A percentile compares a stretch with the other conserved stretches of the same genome.
These are phyloP conservation scores for Ganoderma lucidum DNA, from an alignment of 1,284 basidiomycete genomes.

Conservation along the genomic window DNA sequence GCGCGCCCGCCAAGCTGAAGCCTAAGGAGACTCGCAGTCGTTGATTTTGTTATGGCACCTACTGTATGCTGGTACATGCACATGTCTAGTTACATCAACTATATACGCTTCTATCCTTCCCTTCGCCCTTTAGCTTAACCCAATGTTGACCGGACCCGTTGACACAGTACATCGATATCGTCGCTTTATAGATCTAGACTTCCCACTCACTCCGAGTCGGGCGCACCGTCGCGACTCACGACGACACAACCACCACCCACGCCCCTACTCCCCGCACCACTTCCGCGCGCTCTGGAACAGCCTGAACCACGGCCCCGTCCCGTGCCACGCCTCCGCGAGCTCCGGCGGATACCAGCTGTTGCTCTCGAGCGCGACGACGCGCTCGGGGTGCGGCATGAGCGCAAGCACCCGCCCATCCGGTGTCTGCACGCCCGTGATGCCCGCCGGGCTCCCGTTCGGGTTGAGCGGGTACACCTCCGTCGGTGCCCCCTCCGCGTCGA, in stretches of 20 bases:
- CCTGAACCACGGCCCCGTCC: slow-evolving; percentile 92
- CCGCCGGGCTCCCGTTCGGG: slow-evolving; percentile 92
- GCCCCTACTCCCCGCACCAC: slow-evolving; percentile 52
- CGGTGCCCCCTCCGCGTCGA: slow-evolving; percentile 71
- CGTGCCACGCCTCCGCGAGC: slow-evolving; percentile 66
- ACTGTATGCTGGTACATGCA: too few species aligned
- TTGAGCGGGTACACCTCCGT: slow-evolving; percentile 91
- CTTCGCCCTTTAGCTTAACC: neutral
- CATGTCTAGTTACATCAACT: neutral
- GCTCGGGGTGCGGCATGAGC: slow-evolving; percentile 96
- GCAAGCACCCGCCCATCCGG: slow-evolving; percentile 89
- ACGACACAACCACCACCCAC: too few species aligned
- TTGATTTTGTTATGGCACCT: too few species aligned
- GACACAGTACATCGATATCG: too few species aligned
- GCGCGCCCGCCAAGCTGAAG: too few species aligned
- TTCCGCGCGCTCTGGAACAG: slow-evolving; percentile 92
- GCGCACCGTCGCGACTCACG: too few species aligned
- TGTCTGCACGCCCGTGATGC: slow-evolving; percentile 91
- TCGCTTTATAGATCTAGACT: too few species aligned
- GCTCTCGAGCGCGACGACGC: slow-evolving; percentile 78
- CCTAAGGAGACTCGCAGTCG: too few species aligned
- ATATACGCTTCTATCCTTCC: neutral
- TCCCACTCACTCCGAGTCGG: too few species aligned
- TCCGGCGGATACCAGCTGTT: slow-evolving; percentile 86
- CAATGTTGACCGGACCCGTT: neutral